These are phyloP conservation scores for Puya raimondii DNA, from an alignment of 176 grass and related monocot species.

Conservation along the genomic window DNA sequence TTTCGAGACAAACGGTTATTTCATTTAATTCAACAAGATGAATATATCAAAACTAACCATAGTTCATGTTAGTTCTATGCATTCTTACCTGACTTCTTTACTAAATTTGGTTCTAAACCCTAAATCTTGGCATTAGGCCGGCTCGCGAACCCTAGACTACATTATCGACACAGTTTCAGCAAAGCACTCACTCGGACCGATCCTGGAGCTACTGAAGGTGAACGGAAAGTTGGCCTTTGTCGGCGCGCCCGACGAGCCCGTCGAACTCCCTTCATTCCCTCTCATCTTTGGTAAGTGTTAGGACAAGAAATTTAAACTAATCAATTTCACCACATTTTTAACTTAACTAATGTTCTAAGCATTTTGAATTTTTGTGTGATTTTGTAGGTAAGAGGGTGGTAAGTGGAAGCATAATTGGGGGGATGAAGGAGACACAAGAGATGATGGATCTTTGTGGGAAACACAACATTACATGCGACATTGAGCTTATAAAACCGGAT, in stretches of 20 bases:
- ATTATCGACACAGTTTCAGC: conserved; percentile 75
- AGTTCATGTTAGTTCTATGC: too few relatives aligned
- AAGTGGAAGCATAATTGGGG: conserved; percentile 68
- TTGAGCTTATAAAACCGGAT: conserved; percentile 51
- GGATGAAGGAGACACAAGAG: conserved; percentile 82
- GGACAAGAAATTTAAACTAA: background rate
- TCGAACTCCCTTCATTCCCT: conserved; percentile 81
- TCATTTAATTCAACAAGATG: too few relatives aligned
- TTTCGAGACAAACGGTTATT: too few relatives aligned
- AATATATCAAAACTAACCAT: too few relatives aligned
- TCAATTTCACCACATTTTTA: background rate
- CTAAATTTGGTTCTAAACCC: too few relatives aligned
- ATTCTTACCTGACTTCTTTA: too few relatives aligned
- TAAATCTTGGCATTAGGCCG: conserved; percentile 2
- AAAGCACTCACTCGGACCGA: conserved; percentile 55
- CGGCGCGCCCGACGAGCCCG: conserved; percentile 60
- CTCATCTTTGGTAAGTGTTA: conserved; percentile 62
- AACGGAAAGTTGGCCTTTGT: conserved; percentile 58
- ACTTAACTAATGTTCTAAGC: background rate
- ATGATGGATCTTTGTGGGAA: conserved; percentile 67
- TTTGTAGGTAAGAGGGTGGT: conserved; percentile 52
- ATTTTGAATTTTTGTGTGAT: background rate
- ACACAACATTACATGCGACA: conserved; percentile 56
- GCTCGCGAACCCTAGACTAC: conserved; percentile 48
- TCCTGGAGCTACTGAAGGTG: conserved; percentile 74